Base-by-base conservation (phyloP, 1,284 basidiomycete genomes). In the Stygiomarasmius scandens region DNA sequence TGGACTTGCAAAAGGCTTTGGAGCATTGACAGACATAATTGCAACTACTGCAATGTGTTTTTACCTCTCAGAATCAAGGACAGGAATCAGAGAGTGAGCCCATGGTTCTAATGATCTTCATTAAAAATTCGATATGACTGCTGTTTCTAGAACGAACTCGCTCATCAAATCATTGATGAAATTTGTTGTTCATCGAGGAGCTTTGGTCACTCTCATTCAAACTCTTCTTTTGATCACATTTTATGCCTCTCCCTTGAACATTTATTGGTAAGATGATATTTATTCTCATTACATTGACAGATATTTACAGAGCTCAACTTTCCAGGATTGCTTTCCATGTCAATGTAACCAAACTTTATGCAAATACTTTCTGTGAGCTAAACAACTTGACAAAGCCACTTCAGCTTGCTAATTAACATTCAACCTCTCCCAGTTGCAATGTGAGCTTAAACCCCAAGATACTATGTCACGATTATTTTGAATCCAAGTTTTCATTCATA, bases 31-130 rank as follows among this genome's bases (percentile, higher is more conserved):
- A 1, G 77, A 79, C 58, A 65, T 79, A n/a, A 36, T 77, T 12
- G 77, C 77, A 2, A 79, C 77, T 4, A 64, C 72, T 20, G 72
- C 75, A 1, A 74, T 79, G 73, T 77, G 76, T 59, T 57, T 70
- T 4, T 70, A 72, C 50, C 68, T 79, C 6, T 67, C 66, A 0
- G 66, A 68, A 5, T 61, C 74, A 8, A 72, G 67, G 56, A 74
- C 72, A 1, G 73, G 71, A 1, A 69, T 75, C 25, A 63, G 49
- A 11, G 62, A 66, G 73, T 77, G 44, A 22, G 71, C 61, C 12
- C 5, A 27, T 16, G 29, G 36, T 23, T 58, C 12, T 58, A 24
- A 19, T 20, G 1, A 19, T 23, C 16, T 49, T 4, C n/a, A 11
- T 49, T 20, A 16, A 36, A 46, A 27, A 34, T 38, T 49, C 14